Conservation (phyloP, 768 basidiomycete genomes). For the Fistulinella prunicolor region DNA sequence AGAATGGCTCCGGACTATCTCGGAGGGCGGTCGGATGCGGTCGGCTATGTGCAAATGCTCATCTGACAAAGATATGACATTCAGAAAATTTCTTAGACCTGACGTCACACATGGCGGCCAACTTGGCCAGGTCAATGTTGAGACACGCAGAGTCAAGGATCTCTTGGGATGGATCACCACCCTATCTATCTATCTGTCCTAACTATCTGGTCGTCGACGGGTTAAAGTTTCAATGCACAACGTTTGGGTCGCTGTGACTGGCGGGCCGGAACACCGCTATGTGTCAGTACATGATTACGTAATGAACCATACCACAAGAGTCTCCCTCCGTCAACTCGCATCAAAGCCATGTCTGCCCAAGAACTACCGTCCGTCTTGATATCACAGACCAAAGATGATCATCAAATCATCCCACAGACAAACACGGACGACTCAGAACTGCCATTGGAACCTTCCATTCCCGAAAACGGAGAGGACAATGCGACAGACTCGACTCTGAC, state of each 20-base stretch:
- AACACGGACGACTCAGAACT: constrained; percentile 29
- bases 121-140: too few species aligned
- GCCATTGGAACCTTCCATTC: constrained; percentile 28
- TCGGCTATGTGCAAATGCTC: background rate
- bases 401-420: constrained; percentile 1
- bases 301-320: background rate
- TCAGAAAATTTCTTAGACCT: too few species aligned
- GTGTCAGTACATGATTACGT: constrained; percentile 23
- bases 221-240: too few species aligned
- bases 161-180: too few species aligned
- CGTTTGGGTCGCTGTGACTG: too few species aligned
- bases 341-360: constrained; percentile 11
- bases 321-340: background rate
- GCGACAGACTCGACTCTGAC: constrained; percentile 34
- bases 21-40: constrained; percentile 6
- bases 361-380: constrained; percentile 5
- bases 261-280: too few species aligned
- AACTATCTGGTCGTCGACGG: too few species aligned
- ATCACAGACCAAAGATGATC: background rate
- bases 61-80: too few species aligned
- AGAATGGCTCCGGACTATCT: constrained; percentile 8
- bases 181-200: too few species aligned
- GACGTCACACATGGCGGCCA: too few species aligned
- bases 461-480: constrained; percentile 18
- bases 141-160: too few species aligned